These are phyloP conservation scores for Elaeis guineensis DNA, from an alignment of 176 grass and related monocot species.

Conservation along the genomic window DNA sequence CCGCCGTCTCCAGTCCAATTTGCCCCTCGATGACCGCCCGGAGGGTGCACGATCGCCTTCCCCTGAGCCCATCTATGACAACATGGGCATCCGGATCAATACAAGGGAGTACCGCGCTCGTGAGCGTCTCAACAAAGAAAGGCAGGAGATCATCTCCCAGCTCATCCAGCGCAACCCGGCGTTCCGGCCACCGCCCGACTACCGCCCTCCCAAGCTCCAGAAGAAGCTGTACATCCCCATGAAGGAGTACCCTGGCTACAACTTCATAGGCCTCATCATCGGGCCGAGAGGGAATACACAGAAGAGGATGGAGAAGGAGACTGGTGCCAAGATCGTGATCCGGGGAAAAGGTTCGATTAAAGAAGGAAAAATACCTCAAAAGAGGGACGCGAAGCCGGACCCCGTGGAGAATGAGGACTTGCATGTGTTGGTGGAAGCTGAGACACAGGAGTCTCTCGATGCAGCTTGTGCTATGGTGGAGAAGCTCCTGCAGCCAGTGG, in stretches of 20 bases:
- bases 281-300: slow-evolving; percentile 81
- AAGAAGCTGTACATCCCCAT: slow-evolving; percentile 98
- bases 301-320: slow-evolving; percentile 99
- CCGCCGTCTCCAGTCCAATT: slow-evolving; percentile 48
- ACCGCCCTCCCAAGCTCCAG: slow-evolving; percentile 83
- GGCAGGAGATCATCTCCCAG: slow-evolving; percentile 94
- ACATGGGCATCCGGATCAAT: slow-evolving; percentile 91
- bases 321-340: slow-evolving; percentile 90
- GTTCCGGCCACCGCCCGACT: slow-evolving; percentile 85
- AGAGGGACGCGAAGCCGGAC: slow-evolving; percentile 81
- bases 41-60: slow-evolving; percentile 77
- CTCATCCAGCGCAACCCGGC: slow-evolving; percentile 88
- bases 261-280: slow-evolving; percentile 92
- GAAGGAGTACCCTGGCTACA: slow-evolving; percentile 91
- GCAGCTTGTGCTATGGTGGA: slow-evolving; percentile 88
- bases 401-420: slow-evolving; percentile 94
- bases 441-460: slow-evolving; percentile 68
- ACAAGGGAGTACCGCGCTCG: slow-evolving; percentile 75
- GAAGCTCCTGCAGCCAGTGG: slow-evolving; percentile 87
- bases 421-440: slow-evolving; percentile 90
- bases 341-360: slow-evolving; percentile 92
- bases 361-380: slow-evolving; percentile 88
- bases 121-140: slow-evolving; percentile 73
- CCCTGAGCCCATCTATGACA: slow-evolving; percentile 82
- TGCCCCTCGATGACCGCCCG: slow-evolving; percentile 69